These are phyloP conservation scores for Plasmodium adleri DNA, from an alignment of 169 alveolate species.

Conservation along the genomic window DNA sequence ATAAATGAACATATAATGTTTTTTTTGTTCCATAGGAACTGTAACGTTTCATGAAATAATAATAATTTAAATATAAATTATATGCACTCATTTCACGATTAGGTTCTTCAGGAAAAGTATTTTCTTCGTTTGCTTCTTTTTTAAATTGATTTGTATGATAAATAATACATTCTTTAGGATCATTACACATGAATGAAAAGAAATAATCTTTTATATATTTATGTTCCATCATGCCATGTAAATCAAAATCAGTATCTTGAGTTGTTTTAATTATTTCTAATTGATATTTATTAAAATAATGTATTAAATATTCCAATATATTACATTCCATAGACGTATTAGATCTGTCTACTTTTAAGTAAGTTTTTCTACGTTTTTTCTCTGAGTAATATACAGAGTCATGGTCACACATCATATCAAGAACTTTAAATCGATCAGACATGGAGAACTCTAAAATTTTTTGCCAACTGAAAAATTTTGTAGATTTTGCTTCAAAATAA, in stretches of 20 bases:
- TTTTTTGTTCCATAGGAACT: constrained; percentile 1
- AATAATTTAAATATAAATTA: constrained; percentile 21
- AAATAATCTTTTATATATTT: constrained; percentile 21
- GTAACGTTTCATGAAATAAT: constrained; percentile 17
- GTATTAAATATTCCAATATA: constrained; percentile 43
- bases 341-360: constrained; percentile 11
- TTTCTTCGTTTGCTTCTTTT: neutral
- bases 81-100: no score
- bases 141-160: constrained; percentile 13
- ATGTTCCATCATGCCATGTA: constrained; percentile 17
- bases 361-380: constrained; percentile 22
- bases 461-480: constrained; percentile 46
- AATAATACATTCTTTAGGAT: constrained; percentile 18
- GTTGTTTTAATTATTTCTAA: constrained; percentile 11
- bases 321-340: constrained; percentile 24
- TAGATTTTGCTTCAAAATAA: constrained; percentile 10
- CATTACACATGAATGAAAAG: constrained; percentile 35
- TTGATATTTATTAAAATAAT: constrained; percentile 53
- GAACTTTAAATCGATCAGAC: constrained; percentile 28
- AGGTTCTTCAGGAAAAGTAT: no score
- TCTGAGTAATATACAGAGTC: neutral
- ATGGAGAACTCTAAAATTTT: constrained; percentile 12
- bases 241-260: constrained; percentile 8
- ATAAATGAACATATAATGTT: constrained; percentile 28
- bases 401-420: constrained; percentile 38